These are phyloP conservation scores for Neopestalotiopsis rosae DNA, from an alignment of 2,329 filamentous ascomycete species.

Conservation along the genomic window DNA sequence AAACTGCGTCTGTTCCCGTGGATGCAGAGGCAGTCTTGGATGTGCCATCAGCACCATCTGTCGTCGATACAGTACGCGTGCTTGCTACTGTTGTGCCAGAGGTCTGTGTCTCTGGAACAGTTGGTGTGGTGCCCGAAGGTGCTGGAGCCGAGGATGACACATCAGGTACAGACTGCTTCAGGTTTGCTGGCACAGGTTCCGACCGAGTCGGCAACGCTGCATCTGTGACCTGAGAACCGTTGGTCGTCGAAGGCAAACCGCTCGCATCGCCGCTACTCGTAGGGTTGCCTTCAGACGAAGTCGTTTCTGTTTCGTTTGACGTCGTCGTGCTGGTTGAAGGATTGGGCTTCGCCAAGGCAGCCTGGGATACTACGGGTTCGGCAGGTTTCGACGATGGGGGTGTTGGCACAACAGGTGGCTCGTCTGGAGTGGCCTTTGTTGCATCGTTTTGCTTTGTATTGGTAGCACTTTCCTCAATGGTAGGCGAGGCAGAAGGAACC, in stretches of 20 bases:
- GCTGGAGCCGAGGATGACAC: background rate
- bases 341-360: background rate
- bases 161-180: background rate
- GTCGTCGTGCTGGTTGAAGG: conserved; percentile 1
- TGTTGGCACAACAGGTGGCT: conserved; percentile 26
- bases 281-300: background rate
- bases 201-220: background rate
- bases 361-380: background rate
- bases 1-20: background rate
- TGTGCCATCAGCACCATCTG: conserved; percentile 7
- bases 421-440: conserved; percentile 16
- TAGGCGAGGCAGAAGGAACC: background rate
- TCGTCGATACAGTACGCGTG: background rate
- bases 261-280: background rate
- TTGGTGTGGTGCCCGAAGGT: background rate
- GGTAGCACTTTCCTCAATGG: background rate
- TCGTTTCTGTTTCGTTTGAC: background rate
- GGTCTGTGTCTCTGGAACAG: background rate
- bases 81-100: background rate
- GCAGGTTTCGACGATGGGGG: conserved; percentile 21
- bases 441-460: conserved; percentile 9
- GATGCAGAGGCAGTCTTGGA: background rate
- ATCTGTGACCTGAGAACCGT: background rate
- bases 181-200: background rate
- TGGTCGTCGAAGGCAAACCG: background rate